phyloP scores from a whole-genome alignment of 2,329 filamentous ascomycete species.

The Stachybotrys echinatus region DNA sequence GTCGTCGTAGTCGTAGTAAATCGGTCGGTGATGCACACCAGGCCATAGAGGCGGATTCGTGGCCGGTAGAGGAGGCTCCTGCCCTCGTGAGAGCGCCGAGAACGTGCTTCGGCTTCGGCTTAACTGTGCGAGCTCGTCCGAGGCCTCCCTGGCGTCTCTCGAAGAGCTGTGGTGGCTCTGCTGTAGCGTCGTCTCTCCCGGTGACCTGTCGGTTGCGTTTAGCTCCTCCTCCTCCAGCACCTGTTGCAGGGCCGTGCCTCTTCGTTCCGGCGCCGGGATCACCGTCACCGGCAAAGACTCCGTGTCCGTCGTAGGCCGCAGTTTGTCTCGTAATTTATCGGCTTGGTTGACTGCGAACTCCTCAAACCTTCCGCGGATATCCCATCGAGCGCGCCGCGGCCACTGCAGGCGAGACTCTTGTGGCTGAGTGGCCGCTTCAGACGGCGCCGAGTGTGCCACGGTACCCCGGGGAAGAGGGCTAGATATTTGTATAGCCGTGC shows the following conservation, averaged over 20 bases:
- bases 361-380: conserved; percentile 51
- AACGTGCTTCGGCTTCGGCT: conserved; percentile 16
- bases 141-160: conserved; percentile 13
- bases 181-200: conserved; percentile 1
- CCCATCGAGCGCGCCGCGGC: conserved; percentile 37
- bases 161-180: conserved; percentile 16
- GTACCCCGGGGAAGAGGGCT: not conserved
- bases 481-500: conserved; percentile 7
- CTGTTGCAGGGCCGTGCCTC: conserved; percentile 49
- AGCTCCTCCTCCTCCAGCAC: conserved; percentile 49
- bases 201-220: conserved; percentile 10
- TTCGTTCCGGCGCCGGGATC: conserved; percentile 57
- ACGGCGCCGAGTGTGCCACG: not conserved
- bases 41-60: conserved; percentile 38
- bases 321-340: conserved; percentile 52
- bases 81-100: conserved; percentile 10
- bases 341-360: conserved; percentile 58
- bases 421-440: not conserved
- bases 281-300: conserved; percentile 53
- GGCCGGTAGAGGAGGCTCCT: conserved; percentile 19
- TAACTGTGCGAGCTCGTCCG: conserved; percentile 6
- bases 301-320: conserved; percentile 48
- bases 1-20: conserved; percentile 21
- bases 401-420: not conserved
- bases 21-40: conserved; percentile 26